Conservation (phyloP, 2,329 filamentous ascomycete species). For the Leptographium radiaticola region DNA sequence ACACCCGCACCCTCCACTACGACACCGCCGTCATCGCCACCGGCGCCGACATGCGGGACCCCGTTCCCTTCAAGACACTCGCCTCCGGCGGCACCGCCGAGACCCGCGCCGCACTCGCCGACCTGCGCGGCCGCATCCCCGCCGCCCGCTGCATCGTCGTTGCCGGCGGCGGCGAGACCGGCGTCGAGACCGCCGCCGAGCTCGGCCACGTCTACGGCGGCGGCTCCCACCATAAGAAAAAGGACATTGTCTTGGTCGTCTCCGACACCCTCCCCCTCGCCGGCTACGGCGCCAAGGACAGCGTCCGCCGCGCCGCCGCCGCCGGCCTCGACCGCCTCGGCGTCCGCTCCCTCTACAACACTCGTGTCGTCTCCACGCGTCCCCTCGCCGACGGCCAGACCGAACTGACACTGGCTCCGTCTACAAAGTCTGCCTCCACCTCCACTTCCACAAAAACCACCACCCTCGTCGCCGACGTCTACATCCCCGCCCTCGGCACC, state of each 20-base stretch:
- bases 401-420: not conserved
- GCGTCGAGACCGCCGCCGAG: slow-evolving; percentile 37
- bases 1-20: slow-evolving; percentile 30
- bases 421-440: not conserved
- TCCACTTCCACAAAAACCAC: not conserved
- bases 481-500: slow-evolving; percentile 33
- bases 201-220: slow-evolving; percentile 33
- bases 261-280: slow-evolving; percentile 25
- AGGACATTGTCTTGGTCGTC: slow-evolving; percentile 33
- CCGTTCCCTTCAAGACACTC: slow-evolving; percentile 36
- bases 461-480: slow-evolving; percentile 16
- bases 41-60: slow-evolving; percentile 28
- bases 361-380: slow-evolving; percentile 18
- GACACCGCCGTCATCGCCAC: slow-evolving; percentile 24
- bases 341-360: slow-evolving; percentile 22
- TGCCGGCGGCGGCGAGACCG: slow-evolving; percentile 37
- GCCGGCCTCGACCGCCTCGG: slow-evolving; percentile 26
- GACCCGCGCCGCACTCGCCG: slow-evolving; percentile 25
- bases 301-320: slow-evolving; percentile 25
- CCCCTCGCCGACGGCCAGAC: not conserved
- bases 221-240: slow-evolving; percentile 12
- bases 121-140: slow-evolving; percentile 23
- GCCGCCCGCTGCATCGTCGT: slow-evolving; percentile 35
- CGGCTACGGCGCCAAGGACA: slow-evolving; percentile 15
- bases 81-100: slow-evolving; percentile 23